Percentiles rank a stretch among this genome's conserved stretches.
phyloP scores from a whole-genome alignment of 2,329 filamentous ascomycete genomes.

The Blastomyces gilchristii region DNA sequence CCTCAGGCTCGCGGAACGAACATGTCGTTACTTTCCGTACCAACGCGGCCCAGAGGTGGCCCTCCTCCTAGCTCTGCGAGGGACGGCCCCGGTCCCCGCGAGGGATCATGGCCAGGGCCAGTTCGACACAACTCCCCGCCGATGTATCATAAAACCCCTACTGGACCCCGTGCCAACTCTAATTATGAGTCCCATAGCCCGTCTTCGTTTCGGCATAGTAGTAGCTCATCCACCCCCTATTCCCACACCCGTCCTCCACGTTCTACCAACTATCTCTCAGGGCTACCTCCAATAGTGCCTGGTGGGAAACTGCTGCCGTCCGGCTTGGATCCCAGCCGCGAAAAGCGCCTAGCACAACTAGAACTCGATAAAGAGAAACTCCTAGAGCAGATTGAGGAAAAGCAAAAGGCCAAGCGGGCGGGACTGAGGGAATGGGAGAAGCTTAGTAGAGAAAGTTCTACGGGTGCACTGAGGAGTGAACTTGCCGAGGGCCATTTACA shows the following conservation, averaged over 20 bases:
- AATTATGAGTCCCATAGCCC: slow-evolving; percentile 27
- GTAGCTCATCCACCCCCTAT: slow-evolving; percentile 27
- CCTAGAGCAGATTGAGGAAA: slow-evolving; percentile 36
- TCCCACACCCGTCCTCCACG: slow-evolving; percentile 29
- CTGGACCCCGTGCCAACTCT: slow-evolving; percentile 27
- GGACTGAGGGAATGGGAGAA: slow-evolving; percentile 40
- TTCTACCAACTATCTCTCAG: slow-evolving; percentile 31
- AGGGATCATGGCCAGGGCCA: slow-evolving; percentile 25
- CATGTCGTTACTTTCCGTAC: slow-evolving; percentile 35
- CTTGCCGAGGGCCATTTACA: slow-evolving; percentile 40
- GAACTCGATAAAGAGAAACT: slow-evolving; percentile 38
- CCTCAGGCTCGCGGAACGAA: slow-evolving; percentile 31
- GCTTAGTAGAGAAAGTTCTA: slow-evolving; percentile 38
- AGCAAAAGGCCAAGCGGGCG: slow-evolving; percentile 33
- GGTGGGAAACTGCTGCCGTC: slow-evolving; percentile 35
- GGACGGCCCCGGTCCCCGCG: slow-evolving; percentile 17
- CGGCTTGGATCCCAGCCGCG: slow-evolving; percentile 29
- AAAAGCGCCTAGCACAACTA: slow-evolving; percentile 37
- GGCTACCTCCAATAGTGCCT: slow-evolving; percentile 31
- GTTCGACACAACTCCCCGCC: slow-evolving; percentile 28
- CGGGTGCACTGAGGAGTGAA: slow-evolving; percentile 37
- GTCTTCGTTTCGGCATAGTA: slow-evolving; percentile 29
- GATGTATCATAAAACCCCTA: slow-evolving; percentile 26
- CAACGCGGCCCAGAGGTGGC: slow-evolving; percentile 35
- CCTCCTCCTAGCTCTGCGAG: slow-evolving; percentile 15